A percentile compares a stretch with the other conserved stretches of the same genome.
phyloP scores from a whole-genome alignment of 805 yeast genomes.

The Scheffersomyces lignosus region DNA sequence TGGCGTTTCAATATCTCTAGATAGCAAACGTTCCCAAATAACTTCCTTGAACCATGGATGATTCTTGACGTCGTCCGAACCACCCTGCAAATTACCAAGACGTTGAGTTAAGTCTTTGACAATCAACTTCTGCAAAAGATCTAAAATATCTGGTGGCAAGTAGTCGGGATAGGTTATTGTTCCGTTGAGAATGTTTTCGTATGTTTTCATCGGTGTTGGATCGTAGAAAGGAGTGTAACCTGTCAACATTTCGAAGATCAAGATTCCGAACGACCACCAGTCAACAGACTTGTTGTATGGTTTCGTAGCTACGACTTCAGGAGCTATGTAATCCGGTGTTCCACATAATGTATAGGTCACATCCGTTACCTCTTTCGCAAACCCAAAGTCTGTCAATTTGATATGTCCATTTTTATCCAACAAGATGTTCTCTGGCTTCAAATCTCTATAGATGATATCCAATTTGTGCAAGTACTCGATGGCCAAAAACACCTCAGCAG shows the following conservation, averaged over 20 bases:
- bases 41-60: slow-evolving; percentile 64
- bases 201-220: slow-evolving; percentile 63
- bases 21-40: slow-evolving; percentile 57
- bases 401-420: slow-evolving; percentile 61
- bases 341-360: slow-evolving; percentile 65
- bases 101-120: slow-evolving; percentile 56
- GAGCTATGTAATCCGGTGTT: slow-evolving; percentile 65
- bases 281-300: slow-evolving; percentile 64
- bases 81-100: slow-evolving; percentile 58
- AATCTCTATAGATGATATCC: slow-evolving; percentile 59
- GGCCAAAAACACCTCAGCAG: slow-evolving; percentile 61
- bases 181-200: slow-evolving; percentile 57
- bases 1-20: slow-evolving; percentile 61
- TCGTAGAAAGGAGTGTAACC: slow-evolving; percentile 66
- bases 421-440: slow-evolving; percentile 61
- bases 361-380: slow-evolving; percentile 60
- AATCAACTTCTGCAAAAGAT: slow-evolving; percentile 50
- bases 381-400: slow-evolving; percentile 61
- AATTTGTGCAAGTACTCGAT: slow-evolving; percentile 59
- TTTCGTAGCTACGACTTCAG: slow-evolving; percentile 63
- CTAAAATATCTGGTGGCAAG: slow-evolving; percentile 54
- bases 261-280: slow-evolving; percentile 66
- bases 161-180: slow-evolving; percentile 53
- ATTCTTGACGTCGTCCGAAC: slow-evolving; percentile 54
- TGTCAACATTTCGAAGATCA: slow-evolving; percentile 61